Conservation (phyloP, 2,329 filamentous ascomycete genomes). For the Trichophyton simii region DNA sequence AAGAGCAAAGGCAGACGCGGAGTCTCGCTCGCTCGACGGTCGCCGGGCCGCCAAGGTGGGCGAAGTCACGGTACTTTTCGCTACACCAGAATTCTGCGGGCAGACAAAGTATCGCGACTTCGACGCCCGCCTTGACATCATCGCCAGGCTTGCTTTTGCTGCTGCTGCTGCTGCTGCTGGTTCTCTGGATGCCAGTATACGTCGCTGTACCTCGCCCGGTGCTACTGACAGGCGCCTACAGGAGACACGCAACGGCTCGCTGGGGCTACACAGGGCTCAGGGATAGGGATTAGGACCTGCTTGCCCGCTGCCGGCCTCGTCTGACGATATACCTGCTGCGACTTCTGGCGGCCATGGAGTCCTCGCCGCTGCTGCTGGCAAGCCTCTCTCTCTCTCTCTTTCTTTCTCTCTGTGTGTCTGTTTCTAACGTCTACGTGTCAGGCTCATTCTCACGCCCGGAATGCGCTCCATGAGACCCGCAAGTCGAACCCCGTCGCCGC, state of each 20-base stretch:
- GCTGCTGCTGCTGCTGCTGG: background rate
- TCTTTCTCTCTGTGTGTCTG: background rate
- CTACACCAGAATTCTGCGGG: background rate
- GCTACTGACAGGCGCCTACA: background rate
- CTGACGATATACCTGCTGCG: background rate
- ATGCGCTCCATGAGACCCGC: slow-evolving; percentile 60
- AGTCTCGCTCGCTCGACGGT: too few species aligned
- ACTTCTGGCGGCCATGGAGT: slow-evolving; percentile 45
- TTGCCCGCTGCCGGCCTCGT: background rate
- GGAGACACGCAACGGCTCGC: background rate
- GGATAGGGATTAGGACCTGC: background rate
- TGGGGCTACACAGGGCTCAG: background rate
- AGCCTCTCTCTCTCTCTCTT: slow-evolving; percentile 10
- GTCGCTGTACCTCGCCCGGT: background rate
- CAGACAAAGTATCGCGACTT: background rate
- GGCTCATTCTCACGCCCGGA: slow-evolving; percentile 81
- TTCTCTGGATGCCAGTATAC: background rate
- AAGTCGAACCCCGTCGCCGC: slow-evolving; percentile 63
- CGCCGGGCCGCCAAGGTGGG: background rate
- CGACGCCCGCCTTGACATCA: background rate
- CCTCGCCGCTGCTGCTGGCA: slow-evolving; percentile 55
- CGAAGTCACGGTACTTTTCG: background rate
- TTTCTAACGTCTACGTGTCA: slow-evolving; percentile 24
- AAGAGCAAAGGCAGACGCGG: too few species aligned
- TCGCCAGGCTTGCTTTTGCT: background rate